Evolutionary conservation across 148 eudicot species (phyloP).

Genomic region (Bassia scoparia): DNA sequence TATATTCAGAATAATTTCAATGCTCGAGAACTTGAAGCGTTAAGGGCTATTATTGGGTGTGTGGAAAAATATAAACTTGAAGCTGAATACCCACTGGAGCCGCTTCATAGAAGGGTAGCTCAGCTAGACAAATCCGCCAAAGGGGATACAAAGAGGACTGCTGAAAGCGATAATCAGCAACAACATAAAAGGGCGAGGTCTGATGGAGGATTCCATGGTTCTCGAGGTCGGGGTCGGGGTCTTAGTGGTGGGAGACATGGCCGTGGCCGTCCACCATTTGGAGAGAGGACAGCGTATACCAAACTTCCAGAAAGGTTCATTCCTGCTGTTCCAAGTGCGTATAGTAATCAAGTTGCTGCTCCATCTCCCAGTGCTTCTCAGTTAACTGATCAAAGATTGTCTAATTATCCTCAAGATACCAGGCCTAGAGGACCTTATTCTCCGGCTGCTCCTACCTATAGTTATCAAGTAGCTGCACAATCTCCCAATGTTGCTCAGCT

Average conservation of each 20-base stretch:
- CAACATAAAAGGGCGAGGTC: conserved; percentile 36
- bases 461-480: conserved; percentile 32
- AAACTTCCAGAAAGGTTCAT: conserved; percentile 31
- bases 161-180: conserved; percentile 27
- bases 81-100: conserved; percentile 51
- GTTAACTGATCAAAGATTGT: conserved; percentile 33
- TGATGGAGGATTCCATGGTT: conserved; percentile 30
- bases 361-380: conserved; percentile 38
- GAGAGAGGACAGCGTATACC: conserved; percentile 17
- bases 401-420: conserved; percentile 36
- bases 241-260: conserved; percentile 25
- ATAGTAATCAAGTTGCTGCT: conserved; percentile 29
- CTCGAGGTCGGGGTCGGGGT: conserved; percentile 21
- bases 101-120: conserved; percentile 46
- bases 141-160: conserved; percentile 37
- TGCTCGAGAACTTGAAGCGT: conserved; percentile 52
- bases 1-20: conserved; percentile 38
- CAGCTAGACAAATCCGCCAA: conserved; percentile 51
- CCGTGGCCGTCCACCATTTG: conserved; percentile 25
- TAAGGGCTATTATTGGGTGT: conserved; percentile 40
- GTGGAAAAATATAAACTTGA: conserved; percentile 44
- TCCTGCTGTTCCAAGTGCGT: conserved; percentile 25
- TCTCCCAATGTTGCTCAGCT: conserved; percentile 35
- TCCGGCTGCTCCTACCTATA: conserved; percentile 26
- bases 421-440: conserved; percentile 23